A percentile compares a stretch with the other conserved stretches of the same genome.
Conservation (phyloP, 139 green algal genomes). For the Tetradesmus obliquus region DNA sequence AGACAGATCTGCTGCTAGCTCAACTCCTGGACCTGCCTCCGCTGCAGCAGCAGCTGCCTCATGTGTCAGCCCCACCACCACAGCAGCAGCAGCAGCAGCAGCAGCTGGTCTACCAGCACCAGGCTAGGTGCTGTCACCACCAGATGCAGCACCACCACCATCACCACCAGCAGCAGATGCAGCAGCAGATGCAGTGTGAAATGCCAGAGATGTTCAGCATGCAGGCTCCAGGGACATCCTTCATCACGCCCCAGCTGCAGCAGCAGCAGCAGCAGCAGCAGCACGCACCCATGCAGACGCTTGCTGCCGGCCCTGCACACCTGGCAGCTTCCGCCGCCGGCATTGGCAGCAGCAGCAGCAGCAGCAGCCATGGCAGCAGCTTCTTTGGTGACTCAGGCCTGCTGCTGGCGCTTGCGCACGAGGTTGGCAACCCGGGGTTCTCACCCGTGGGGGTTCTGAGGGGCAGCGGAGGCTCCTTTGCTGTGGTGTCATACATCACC, state of each 20-base stretch:
- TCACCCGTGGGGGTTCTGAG: not conserved
- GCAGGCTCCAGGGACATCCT: not conserved
- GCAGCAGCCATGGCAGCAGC: not conserved
- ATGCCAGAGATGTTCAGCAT: not conserved
- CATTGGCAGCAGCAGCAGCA: not conserved
- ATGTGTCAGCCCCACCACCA: no score
- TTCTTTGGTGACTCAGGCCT: not conserved
- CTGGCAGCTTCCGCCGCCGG: not conserved
- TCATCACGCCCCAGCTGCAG: not conserved
- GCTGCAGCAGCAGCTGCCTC: not conserved
- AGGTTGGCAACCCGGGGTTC: not conserved
- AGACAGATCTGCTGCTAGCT: not conserved
- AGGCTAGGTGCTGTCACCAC: not conserved
- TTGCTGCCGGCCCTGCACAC: not conserved
- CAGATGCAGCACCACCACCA: not conserved
- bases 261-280: not conserved
- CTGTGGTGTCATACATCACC: not conserved
- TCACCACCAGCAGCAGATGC: not conserved
- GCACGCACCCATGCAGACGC: not conserved
- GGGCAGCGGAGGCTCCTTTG: not conserved
- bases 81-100: not conserved
- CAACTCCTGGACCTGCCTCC: not conserved
- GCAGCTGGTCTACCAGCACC: not conserved
- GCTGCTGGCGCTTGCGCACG: not conserved
- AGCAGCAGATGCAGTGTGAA: not conserved